Evolutionary conservation across 2,329 filamentous ascomycete species (phyloP).

Genomic region (Scorias spongiosa): DNA sequence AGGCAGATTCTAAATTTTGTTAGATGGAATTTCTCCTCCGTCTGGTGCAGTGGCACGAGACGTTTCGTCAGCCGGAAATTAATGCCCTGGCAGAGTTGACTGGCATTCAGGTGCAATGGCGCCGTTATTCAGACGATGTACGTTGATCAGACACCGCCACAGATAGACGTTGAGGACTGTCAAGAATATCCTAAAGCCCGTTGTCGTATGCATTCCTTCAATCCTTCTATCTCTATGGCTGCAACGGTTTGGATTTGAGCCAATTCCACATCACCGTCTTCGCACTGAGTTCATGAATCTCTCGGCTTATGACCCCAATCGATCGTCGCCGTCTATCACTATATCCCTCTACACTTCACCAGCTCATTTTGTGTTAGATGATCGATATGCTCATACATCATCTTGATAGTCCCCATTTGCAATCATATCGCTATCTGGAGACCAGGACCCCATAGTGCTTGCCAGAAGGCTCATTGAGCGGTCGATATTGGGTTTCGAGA

Average conservation of each 20-base stretch:
- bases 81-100: conserved; percentile 60
- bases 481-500: conserved; percentile 65
- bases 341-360: no score
- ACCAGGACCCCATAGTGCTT: conserved; percentile 20
- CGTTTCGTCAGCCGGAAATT: conserved; percentile 76
- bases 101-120: conserved; percentile 51
- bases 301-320: neutral
- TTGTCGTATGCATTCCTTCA: neutral
- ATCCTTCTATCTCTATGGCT: no score
- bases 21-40: conserved; percentile 68
- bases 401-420: conserved; percentile 68
- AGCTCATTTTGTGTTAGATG: neutral
- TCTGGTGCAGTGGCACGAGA: conserved; percentile 78
- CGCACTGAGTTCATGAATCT: neutral
- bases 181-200: neutral
- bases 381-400: conserved; percentile 1
- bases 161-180: neutral
- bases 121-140: conserved; percentile 64
- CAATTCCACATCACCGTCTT: neutral
- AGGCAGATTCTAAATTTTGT: no score
- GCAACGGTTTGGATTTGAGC: no score
- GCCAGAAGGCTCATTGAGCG: conserved; percentile 55
- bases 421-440: conserved; percentile 44
- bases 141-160: conserved; percentile 18
- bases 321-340: no score